Base-by-base conservation (phyloP, 768 basidiomycete genomes). In the Piloderma croceum region DNA sequence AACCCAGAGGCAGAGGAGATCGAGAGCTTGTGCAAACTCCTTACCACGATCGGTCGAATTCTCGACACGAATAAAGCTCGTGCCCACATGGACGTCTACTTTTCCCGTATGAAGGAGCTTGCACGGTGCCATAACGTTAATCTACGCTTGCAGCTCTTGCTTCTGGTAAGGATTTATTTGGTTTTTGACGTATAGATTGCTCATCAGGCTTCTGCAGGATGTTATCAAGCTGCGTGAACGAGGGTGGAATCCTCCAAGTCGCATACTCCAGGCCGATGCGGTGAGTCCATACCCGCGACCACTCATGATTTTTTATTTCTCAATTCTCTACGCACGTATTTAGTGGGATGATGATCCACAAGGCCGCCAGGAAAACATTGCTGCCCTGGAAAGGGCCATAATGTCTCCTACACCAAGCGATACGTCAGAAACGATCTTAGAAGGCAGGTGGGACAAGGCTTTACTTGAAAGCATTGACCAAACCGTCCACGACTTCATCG, bases 231-330 rank as follows among this genome's bases (percentile, higher is more conserved):
- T 77, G 35, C 70, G 78, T 23, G 57, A 60, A 24, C 65, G 66
- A 37, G 64, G 60, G 34, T 81, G 79, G 79, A 50, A 66, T 31
- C 64, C 70, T 22, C 65, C 75, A 39, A 70, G n/a, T n/a, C n/a
- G n/a, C n/a, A n/a, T n/a, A n/a, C n/a, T n/a, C n/a, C n/a, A 69
- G 50, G 56, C 51, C 23, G 60, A 66, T 4, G 67, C 70, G 6
- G 76, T 73, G 19, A 77, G 79, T 7, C 76, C 49, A 78, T 76
- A 4, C 70, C 79, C 44, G 71, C 79, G 31, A 81, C 90, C 48
- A 76, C 97, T 24, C 92, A 93, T 52, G 82, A 89, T 91, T 91
- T 64, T 48, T 84, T 73, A 21, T 38, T 48, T 27, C 12, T 43
- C 27, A 9, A 9, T 29, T 29, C 27, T 9, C 27, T 9, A 15